Evolutionary conservation across 108 stramenopile species (phyloP).

Genomic region (Phaeodactylum tricornutum): DNA sequence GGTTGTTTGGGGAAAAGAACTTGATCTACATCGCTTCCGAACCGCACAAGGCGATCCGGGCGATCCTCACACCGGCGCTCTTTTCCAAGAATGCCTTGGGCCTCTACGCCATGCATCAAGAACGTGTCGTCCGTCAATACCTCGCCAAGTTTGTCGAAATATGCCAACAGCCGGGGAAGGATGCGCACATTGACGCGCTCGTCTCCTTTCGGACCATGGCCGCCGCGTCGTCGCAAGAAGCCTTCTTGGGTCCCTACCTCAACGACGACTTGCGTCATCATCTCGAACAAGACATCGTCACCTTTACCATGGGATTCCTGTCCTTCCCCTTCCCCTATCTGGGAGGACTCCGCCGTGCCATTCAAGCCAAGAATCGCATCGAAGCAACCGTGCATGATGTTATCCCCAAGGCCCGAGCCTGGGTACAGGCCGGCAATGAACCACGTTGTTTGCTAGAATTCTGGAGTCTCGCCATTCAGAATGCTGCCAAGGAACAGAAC

Average conservation of each 20-base stretch:
- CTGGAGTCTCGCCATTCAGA: slow-evolving; percentile 5
- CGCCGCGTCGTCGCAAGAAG: slow-evolving; percentile 15
- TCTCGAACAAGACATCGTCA: slow-evolving; percentile 15
- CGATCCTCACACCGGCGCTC: slow-evolving; percentile 14
- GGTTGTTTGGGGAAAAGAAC: slow-evolving; percentile 15
- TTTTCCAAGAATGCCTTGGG: slow-evolving; percentile 13
- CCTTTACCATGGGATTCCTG: slow-evolving; percentile 22
- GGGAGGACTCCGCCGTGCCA: slow-evolving; percentile 5
- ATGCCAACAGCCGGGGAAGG: slow-evolving; percentile 1
- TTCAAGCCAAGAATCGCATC: slow-evolving; percentile 16
- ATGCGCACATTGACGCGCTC: slow-evolving; percentile 7
- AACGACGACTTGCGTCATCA: slow-evolving; percentile 1
- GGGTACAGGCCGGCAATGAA: slow-evolving; percentile 6
- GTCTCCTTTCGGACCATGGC: slow-evolving; percentile 12
- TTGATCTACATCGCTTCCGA: slow-evolving; percentile 13
- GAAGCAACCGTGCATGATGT: slow-evolving; percentile 1
- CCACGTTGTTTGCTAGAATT: slow-evolving; percentile 16
- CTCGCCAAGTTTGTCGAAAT: slow-evolving; percentile 1
- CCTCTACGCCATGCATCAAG: slow-evolving; percentile 14
- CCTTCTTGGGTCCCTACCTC: slow-evolving; percentile 17
- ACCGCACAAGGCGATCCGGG: slow-evolving; percentile 11
- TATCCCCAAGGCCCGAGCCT: slow-evolving; percentile 7
- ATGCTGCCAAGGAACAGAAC: slow-evolving; percentile 7
- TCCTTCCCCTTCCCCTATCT: slow-evolving; percentile 11
- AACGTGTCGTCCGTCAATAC: slow-evolving; percentile 5